Evolutionary conservation across 2,329 filamentous ascomycete genomes (phyloP), one percentile per base, ranked within the genome.

Genomic region (Fusarium proliferatum): DNA sequence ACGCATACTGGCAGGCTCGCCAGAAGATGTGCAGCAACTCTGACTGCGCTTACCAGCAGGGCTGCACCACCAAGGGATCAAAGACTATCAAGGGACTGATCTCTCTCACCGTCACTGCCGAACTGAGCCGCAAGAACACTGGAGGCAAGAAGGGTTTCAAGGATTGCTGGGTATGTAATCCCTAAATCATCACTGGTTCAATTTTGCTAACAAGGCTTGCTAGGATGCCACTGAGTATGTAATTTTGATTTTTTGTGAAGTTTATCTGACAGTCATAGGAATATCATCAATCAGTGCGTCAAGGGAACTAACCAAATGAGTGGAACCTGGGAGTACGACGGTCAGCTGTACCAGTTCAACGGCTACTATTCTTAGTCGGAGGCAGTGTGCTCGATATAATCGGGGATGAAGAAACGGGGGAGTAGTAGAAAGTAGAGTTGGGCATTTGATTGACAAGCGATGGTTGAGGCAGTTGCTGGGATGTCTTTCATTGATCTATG

Each of bases 171-270:
- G 61, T 64, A 64, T 19, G 39, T 45, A 45, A 9, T 9, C 28
- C 28, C 6, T 9, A 9, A 3, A 30, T 3, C 6, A 30, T 30
- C 28, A 10, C 28, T 30, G 8, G 28, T 30, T 30, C 8, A 30
- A 30, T 9, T 9, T 3, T 26, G 7, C 23, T 45, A 45, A 45
- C n/a, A 21, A 21, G 3, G 10, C n/a, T 26, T 46, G 3, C 0
- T 10, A 48, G 39, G 57, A 34, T 39, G 62, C 45, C 16, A 64
- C 62, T 4, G 57, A 64, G 62, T 64, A 52, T 9, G 61, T 52
- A 11, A 7, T 2, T 3, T 1, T 11, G 2, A 9, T 9, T 1
- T 0, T 15, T 23, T 13, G 6, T 0, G 3, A 9, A 3, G 9
- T 0, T 19, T 36, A 8, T 61, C 56, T 64, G 43, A 64, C 30